Conservation (phyloP, 139 green algal genomes). For the Zygnema circumcarinatum region DNA sequence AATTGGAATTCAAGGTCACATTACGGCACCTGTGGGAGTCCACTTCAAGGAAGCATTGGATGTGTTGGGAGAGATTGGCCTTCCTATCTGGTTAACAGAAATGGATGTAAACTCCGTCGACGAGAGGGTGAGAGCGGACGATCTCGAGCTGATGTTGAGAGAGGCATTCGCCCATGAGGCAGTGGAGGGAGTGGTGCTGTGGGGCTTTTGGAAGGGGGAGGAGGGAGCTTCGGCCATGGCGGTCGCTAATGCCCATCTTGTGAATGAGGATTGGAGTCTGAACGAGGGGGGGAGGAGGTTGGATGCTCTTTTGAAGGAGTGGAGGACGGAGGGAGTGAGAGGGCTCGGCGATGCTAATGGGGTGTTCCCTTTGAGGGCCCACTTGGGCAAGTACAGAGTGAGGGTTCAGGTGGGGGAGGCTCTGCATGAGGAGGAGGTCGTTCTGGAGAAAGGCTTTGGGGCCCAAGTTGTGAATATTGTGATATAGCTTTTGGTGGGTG, state of each 20-base stretch:
- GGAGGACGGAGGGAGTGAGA: conserved; percentile 19
- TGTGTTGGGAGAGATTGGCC: neutral
- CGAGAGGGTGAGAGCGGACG: conserved; percentile 45
- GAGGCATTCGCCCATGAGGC: conserved; percentile 49
- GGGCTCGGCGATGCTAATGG: conserved; percentile 34
- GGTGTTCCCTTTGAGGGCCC: conserved; percentile 17
- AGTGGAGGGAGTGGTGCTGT: conserved; percentile 56
- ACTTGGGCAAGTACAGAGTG: conserved; percentile 43
- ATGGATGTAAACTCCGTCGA: conserved; percentile 31
- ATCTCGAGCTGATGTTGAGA: conserved; percentile 53
- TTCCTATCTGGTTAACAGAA: conserved; percentile 57
- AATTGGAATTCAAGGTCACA: conserved; percentile 45
- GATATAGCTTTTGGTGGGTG: neutral
- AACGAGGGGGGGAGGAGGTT: conserved; percentile 41
- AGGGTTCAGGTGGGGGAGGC: neutral
- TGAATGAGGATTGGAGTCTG: conserved; percentile 39
- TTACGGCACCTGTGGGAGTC: conserved; percentile 20
- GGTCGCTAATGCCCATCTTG: conserved; percentile 14
- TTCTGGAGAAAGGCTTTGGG: conserved; percentile 3
- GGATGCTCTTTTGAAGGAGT: conserved; percentile 37
- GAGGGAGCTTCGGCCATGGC: conserved; percentile 14
- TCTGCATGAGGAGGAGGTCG: neutral
- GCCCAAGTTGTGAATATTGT: neutral
- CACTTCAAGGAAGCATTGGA: conserved; percentile 26
- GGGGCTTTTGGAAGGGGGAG: conserved; percentile 57